phyloP scores from a whole-genome alignment of 2,329 filamentous ascomycete genomes.

The Xylaria digitata region DNA sequence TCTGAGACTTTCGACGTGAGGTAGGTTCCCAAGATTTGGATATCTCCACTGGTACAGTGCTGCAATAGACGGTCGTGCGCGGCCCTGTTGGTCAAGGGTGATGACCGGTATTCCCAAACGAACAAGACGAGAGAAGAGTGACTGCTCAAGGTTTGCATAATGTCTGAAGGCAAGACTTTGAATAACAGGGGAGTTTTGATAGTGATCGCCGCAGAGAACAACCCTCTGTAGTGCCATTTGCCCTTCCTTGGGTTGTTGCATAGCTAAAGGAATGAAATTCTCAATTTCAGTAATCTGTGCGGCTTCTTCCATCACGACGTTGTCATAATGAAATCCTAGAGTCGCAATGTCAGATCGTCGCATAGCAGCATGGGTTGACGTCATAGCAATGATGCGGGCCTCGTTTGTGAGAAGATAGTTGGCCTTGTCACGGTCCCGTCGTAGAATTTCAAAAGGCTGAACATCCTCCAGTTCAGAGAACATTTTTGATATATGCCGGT shows the following conservation, averaged over 20 bases:
- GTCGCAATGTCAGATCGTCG: slow-evolving; percentile 87
- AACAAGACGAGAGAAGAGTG: slow-evolving; percentile 89
- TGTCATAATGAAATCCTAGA: slow-evolving; percentile 97
- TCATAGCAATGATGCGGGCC: slow-evolving; percentile 98
- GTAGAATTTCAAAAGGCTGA: slow-evolving; percentile 92
- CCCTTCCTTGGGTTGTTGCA: slow-evolving; percentile 82
- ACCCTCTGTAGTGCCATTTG: slow-evolving; percentile 84
- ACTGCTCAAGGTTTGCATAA: slow-evolving; percentile 96
- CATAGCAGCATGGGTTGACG: slow-evolving; percentile 97
- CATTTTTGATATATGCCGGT: slow-evolving; percentile 87
- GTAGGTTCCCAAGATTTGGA: slow-evolving; percentile 79
- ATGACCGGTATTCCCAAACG: slow-evolving; percentile 92
- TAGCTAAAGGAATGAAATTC: slow-evolving; percentile 92
- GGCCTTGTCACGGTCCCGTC: slow-evolving; percentile 88
- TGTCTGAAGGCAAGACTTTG: slow-evolving; percentile 94
- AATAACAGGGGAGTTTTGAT: slow-evolving; percentile 95
- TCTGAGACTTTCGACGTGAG: slow-evolving; percentile 72
- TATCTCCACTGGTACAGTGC: slow-evolving; percentile 96
- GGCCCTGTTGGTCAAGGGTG: slow-evolving; percentile 91
- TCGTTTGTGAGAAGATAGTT: slow-evolving; percentile 96
- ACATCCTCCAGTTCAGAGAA: slow-evolving; percentile 94
- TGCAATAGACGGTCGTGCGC: slow-evolving; percentile 87
- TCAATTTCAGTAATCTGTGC: slow-evolving; percentile 98
- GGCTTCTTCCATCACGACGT: slow-evolving; percentile 97
- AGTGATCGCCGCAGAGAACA: slow-evolving; percentile 93